Percentiles rank a stretch among this genome's conserved stretches.
phyloP scores from a whole-genome alignment of 768 basidiomycete species.

The Tulasnella calospora region DNA sequence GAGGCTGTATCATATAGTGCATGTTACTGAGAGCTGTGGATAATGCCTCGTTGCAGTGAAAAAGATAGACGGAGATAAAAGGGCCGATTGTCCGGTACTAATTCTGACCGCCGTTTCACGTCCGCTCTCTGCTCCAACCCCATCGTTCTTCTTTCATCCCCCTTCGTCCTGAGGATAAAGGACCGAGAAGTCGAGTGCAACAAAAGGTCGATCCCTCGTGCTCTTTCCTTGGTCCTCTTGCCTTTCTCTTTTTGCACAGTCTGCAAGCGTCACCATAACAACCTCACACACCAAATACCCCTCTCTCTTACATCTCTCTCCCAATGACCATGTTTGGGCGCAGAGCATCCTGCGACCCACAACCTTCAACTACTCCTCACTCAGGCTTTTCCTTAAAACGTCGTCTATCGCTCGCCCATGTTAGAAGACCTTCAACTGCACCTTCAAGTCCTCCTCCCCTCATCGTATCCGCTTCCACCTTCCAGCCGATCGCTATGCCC shows the following conservation, averaged over 20 bases:
- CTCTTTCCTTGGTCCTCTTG: not conserved
- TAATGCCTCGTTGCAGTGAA: not conserved
- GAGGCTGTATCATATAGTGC: not conserved
- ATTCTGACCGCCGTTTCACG: not conserved
- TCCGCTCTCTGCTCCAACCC: not conserved
- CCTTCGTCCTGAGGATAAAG: not conserved
- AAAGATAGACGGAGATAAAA: not conserved
- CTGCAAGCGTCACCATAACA: not conserved
- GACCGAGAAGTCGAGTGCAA: not conserved
- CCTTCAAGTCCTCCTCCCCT: not conserved
- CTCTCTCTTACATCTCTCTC: not conserved
- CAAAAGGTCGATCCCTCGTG: not conserved
- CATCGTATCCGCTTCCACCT: not conserved
- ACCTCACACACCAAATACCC: not conserved
- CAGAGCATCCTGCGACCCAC: conserved; percentile 2
- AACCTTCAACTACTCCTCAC: not conserved
- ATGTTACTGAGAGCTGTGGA: not conserved
- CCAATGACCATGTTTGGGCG: not conserved
- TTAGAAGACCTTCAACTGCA: conserved; percentile 5
- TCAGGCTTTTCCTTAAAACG: not conserved
- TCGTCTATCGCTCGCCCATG: conserved; percentile 2
- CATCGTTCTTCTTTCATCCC: not conserved
- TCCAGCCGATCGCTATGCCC: not conserved
- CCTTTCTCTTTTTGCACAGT: conserved; percentile 2
- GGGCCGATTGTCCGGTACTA: not conserved